Evolutionary conservation across 2,329 filamentous ascomycete species (phyloP).

Genomic region (Clonostachys sp.): DNA sequence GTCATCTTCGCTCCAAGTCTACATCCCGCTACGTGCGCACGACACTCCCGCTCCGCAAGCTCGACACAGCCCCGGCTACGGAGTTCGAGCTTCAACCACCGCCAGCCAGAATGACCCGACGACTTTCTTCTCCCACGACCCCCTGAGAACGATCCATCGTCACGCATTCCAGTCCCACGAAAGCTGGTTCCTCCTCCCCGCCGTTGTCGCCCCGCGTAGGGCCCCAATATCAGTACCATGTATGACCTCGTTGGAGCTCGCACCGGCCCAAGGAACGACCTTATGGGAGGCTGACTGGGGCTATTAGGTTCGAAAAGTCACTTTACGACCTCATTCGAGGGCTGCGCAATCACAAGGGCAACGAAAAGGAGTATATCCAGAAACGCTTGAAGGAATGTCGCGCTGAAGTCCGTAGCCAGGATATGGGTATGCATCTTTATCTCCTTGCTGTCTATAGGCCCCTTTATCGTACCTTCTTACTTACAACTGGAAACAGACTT

Average conservation of each 20-base stretch:
- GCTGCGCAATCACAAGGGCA: constrained; percentile 90
- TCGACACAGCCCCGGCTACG: not conserved
- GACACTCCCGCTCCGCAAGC: no score
- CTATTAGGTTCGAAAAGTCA: constrained; percentile 94
- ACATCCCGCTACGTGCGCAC: no score
- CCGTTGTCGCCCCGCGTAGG: constrained; percentile 4
- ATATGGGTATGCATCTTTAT: constrained; percentile 60
- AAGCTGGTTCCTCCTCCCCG: not conserved
- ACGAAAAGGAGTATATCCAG: constrained; percentile 92
- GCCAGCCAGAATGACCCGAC: not conserved
- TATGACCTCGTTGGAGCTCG: not conserved
- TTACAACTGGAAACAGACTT: constrained; percentile 55
- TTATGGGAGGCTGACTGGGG: not conserved
- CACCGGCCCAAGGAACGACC: no score
- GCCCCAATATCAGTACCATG: constrained; percentile 2
- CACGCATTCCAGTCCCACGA: not conserved
- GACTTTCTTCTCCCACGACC: no score
- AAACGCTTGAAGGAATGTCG: constrained; percentile 93
- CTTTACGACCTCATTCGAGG: constrained; percentile 98
- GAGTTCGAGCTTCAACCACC: not conserved
- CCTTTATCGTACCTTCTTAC: not conserved
- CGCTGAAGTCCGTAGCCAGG: constrained; percentile 83
- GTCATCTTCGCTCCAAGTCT: no score
- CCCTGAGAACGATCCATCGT: not conserved
- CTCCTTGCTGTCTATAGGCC: not conserved